Conservation (phyloP, 2,329 filamentous ascomycete genomes). For the Nemania abortiva region DNA sequence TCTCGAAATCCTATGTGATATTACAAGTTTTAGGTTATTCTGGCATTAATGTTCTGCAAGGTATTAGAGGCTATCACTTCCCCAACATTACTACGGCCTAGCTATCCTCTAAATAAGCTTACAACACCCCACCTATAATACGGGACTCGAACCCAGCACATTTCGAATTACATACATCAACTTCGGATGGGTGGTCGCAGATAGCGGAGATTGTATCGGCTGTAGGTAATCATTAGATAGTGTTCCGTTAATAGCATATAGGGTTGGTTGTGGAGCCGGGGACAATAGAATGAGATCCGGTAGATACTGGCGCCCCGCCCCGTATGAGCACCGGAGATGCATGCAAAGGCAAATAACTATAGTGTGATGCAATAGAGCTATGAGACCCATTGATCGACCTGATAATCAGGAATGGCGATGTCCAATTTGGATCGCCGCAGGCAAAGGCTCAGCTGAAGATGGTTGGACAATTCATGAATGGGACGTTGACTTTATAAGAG, state of each 20-base stretch:
- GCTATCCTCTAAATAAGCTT: too few species aligned
- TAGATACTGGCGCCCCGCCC: too few species aligned
- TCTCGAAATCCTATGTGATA: too few species aligned
- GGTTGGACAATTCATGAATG: not conserved
- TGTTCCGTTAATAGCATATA: not conserved
- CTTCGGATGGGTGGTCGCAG: not conserved
- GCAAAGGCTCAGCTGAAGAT: constrained; percentile 20
- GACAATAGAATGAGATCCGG: too few species aligned
- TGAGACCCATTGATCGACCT: constrained; percentile 16
- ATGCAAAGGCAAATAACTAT: not conserved
- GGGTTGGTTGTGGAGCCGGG: not conserved
- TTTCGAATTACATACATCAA: not conserved
- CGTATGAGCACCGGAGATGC: constrained; percentile 11
- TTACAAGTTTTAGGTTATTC: too few species aligned
- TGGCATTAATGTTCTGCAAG: too few species aligned
- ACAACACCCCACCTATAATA: too few species aligned
- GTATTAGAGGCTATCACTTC: too few species aligned
- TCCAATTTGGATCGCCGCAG: constrained; percentile 6
- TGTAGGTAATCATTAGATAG: not conserved
- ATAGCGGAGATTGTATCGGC: not conserved
- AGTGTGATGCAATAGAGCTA: constrained; percentile 14
- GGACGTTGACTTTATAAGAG: not conserved
- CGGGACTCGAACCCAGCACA: too few species aligned
- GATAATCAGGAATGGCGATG: constrained; percentile 14
- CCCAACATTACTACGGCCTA: too few species aligned